These are phyloP conservation scores for Epichloe typhina DNA, from an alignment of 2,329 filamentous ascomycete species.

Conservation along the genomic window DNA sequence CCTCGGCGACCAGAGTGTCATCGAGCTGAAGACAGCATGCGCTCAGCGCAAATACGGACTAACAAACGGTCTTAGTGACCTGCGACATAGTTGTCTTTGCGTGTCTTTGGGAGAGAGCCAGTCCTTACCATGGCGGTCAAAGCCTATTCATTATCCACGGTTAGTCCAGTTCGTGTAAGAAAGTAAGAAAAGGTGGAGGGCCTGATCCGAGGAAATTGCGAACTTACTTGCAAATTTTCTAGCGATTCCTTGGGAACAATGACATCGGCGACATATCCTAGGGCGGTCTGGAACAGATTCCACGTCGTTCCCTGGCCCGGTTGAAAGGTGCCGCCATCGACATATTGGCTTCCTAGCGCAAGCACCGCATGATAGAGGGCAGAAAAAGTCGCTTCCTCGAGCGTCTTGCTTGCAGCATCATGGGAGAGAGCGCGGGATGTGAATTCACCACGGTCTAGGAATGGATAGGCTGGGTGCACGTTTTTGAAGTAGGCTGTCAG, in stretches of 20 bases:
- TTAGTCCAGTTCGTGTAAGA: not conserved
- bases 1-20: conserved; percentile 18
- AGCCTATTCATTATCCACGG: not conserved
- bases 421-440: not conserved
- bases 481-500: conserved; percentile 21
- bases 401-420: not conserved
- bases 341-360: conserved; percentile 21
- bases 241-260: conserved; percentile 1
- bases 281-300: conserved; percentile 10
- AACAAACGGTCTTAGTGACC: not conserved
- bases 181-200: too few relatives aligned
- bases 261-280: conserved; percentile 10
- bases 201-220: too few relatives aligned
- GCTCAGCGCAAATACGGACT: conserved; percentile 24
- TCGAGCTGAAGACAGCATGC: conserved; percentile 21
- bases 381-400: conserved; percentile 14
- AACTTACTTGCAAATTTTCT: conserved; percentile 3
- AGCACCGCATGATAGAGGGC: conserved; percentile 21
- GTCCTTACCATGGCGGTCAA: conserved; percentile 5
- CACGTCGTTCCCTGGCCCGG: conserved; percentile 9
- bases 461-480: conserved; percentile 23
- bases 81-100: too few relatives aligned
- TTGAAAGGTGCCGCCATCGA: conserved; percentile 11
- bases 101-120: not conserved
- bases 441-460: conserved; percentile 15